Base-by-base conservation (phyloP, 768 basidiomycete species). In the Panaeolus papilionaceus region DNA sequence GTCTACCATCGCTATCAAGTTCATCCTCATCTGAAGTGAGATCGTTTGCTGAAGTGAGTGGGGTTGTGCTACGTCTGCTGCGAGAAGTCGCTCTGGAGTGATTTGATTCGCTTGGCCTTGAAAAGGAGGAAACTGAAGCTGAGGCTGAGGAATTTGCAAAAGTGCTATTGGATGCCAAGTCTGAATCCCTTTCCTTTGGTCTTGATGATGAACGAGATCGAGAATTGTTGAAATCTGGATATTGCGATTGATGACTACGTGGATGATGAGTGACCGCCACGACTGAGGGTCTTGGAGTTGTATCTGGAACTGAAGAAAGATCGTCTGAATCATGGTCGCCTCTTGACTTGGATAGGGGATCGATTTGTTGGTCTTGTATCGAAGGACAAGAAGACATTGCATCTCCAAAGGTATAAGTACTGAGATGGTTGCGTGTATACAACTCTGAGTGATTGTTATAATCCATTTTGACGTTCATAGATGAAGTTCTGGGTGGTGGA, bases 261-360 rank as follows among this genome's bases (percentile, higher is more conserved):
- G 73, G 68, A 38, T 72, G 71, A 63, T 71, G 72, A 64, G 76
- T 72, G 12, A 33, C 54, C n/a, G 75, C 75, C 47, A 81, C 79
- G 40, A 87, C 79, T 40, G 85, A 86, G 3, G 84, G 85, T 26
- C 86, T 80, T 61, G 86, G 86, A 5, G 86, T 87, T 39, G 82
- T 81, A 73, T 87, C 85, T 40, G 79, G 76, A 23, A 72, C 74
- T 38, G 70, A 69, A 26, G 71, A 71, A 47, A 73, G 67, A 37
- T 83, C 82, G 66, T 85, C 82, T 38, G 79, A 77, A 62, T 82
- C 81, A 26, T 73, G 71, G 39, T 80, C 81, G 61, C 75, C 77
- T 28, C 68, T 72, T 66, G 71, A 64, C 42, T 75, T 73, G 49
- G 79, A 77, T n/a, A 81, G 69, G 3, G 82, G 82, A 64, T 84